Evolutionary conservation across 441 rosid genomes (phyloP).

Genomic region (Populus hybrid): DNA sequence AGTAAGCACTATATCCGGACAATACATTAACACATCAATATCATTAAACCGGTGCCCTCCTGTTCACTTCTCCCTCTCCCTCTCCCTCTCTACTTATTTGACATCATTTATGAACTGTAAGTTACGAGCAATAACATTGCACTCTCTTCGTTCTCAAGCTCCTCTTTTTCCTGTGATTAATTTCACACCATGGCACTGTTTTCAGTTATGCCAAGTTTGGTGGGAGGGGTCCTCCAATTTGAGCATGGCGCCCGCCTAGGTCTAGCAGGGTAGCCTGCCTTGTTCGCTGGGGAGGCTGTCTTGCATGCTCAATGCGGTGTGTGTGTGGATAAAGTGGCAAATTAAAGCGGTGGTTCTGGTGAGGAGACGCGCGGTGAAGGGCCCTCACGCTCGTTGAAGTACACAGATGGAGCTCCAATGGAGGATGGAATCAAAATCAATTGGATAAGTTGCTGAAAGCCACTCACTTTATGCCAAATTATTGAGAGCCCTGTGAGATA

Average conservation of each 20-base stretch:
- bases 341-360: neutral
- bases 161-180: neutral
- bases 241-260: neutral
- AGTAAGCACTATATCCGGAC: neutral
- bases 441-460: slow-evolving; percentile 3
- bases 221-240: neutral
- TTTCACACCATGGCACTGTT: neutral
- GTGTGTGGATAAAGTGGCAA: neutral
- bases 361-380: neutral
- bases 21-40: neutral
- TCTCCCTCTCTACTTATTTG: neutral
- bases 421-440: neutral
- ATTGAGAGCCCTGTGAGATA: neutral
- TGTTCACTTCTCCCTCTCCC: neutral
- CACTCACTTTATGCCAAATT: slow-evolving; percentile 2
- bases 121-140: too few relatives aligned
- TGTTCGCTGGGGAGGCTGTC: too few relatives aligned
- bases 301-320: neutral
- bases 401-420: neutral
- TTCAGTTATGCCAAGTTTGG: neutral
- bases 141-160: neutral
- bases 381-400: neutral
- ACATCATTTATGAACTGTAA: too few relatives aligned
- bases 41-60: neutral
- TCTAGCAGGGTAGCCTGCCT: neutral